A percentile compares a stretch with the other conserved stretches of the same genome.
These are phyloP conservation scores for Botrytis porri DNA, from an alignment of 2,329 filamentous ascomycete genomes.

Conservation along the genomic window DNA sequence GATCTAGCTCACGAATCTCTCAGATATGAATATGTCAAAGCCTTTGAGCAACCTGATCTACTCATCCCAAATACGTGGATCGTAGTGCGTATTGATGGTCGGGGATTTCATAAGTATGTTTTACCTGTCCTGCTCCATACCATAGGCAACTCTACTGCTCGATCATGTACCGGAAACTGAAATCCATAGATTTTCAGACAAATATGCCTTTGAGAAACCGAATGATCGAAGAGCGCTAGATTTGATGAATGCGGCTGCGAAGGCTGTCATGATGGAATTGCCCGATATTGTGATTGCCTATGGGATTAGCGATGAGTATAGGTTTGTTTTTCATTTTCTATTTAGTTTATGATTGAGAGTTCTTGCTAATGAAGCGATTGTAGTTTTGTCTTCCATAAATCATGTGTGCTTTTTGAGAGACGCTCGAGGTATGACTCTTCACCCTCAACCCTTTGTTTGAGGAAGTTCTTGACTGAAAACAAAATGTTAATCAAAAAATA, in stretches of 20 bases:
- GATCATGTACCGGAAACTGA: neutral
- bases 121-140: neutral
- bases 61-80: slow-evolving; percentile 93
- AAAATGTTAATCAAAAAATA: neutral
- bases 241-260: slow-evolving; percentile 93
- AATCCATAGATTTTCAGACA: slow-evolving; percentile 65
- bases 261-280: slow-evolving; percentile 76
- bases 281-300: slow-evolving; percentile 86
- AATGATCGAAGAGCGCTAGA: slow-evolving; percentile 85
- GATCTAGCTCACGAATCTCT: neutral
- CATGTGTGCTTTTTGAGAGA: slow-evolving; percentile 78
- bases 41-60: slow-evolving; percentile 78
- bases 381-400: slow-evolving; percentile 87
- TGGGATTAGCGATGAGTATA: slow-evolving; percentile 93
- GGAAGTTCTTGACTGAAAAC: neutral
- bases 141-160: neutral
- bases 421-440: slow-evolving; percentile 61
- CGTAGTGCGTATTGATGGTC: slow-evolving; percentile 87
- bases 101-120: slow-evolving; percentile 86
- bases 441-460: neutral
- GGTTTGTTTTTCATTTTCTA: slow-evolving; percentile 43
- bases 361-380: slow-evolving; percentile 16
- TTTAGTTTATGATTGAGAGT: slow-evolving; percentile 3
- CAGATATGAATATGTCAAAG: slow-evolving; percentile 91
- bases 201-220: slow-evolving; percentile 85